These are phyloP conservation scores for Sugiyamaella marilandica DNA, from an alignment of 805 yeast species.

Conservation along the genomic window DNA sequence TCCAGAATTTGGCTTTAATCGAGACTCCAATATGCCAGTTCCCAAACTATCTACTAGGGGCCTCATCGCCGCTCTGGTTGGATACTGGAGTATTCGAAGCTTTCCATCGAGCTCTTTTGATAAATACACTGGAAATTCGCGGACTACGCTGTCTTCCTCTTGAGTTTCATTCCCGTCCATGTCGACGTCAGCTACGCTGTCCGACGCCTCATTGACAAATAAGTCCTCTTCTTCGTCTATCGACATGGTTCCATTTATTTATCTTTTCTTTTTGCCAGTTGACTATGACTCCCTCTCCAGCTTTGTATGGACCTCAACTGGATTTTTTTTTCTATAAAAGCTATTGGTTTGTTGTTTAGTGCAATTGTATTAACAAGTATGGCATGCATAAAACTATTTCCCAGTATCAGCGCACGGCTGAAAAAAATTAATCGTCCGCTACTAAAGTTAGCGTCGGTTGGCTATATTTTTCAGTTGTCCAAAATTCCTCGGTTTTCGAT, in stretches of 20 bases:
- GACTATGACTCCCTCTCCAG: no score
- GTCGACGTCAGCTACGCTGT: background rate
- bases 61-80: conserved; percentile 48
- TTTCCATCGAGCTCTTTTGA: conserved; percentile 28
- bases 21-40: conserved; percentile 40
- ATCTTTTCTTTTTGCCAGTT: no score
- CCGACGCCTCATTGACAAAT: conserved; percentile 22
- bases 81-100: conserved; percentile 53
- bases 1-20: conserved; percentile 58
- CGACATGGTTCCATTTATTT: background rate
- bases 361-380: no score
- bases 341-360: no score
- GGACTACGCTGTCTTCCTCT: conserved; percentile 54
- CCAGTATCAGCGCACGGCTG: background rate
- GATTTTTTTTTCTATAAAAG: no score
- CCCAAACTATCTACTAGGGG: conserved; percentile 36
- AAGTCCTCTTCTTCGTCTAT: conserved; percentile 19
- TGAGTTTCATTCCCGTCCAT: conserved; percentile 39
- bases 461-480: no score
- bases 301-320: no score
- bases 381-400: background rate
- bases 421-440: background rate
- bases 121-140: conserved; percentile 55
- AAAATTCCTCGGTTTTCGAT: background rate
- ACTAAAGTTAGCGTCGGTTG: no score